Conservation (phyloP, 169 alveolate genomes). For the Cryptosporidium tyzzeri region DNA sequence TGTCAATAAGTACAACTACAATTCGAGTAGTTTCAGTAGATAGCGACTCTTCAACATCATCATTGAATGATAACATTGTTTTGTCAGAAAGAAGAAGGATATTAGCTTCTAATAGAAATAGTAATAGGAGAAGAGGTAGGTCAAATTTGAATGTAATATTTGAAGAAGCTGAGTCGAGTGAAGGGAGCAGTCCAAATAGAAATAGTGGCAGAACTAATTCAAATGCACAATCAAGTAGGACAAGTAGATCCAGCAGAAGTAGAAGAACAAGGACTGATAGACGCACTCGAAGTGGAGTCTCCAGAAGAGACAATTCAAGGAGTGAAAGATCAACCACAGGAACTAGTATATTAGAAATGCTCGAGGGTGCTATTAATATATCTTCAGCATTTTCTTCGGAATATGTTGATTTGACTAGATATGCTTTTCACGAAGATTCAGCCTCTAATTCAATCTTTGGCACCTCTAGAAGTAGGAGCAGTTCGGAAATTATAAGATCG, state of each 20-base stretch:
- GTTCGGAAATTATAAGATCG: neutral
- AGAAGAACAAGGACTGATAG: slow-evolving; percentile 9
- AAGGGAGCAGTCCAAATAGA: neutral
- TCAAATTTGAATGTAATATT: neutral
- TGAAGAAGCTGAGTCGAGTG: neutral
- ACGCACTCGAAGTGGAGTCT: neutral
- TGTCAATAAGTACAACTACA: slow-evolving; percentile 7
- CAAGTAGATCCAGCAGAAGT: neutral
- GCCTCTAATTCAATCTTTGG: slow-evolving; percentile 18
- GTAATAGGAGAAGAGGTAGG: neutral
- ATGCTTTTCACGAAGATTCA: slow-evolving; percentile 4
- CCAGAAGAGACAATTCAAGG: slow-evolving; percentile 17
- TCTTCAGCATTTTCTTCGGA: slow-evolving; percentile 43
- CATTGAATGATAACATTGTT: neutral
- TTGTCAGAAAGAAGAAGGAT: neutral
- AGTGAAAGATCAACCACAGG: slow-evolving; percentile 4
- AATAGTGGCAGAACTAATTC: neutral
- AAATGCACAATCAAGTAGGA: neutral
- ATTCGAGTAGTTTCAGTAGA: slow-evolving; percentile 17
- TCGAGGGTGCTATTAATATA: slow-evolving; percentile 14
- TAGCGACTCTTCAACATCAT: slow-evolving; percentile 28
- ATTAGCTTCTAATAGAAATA: neutral
- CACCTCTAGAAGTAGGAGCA: neutral
- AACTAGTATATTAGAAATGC: slow-evolving; percentile 18
- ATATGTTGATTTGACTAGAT: slow-evolving; percentile 57